Evolutionary conservation across 2,329 filamentous ascomycete species (phyloP), one percentile per base, ranked within the genome.

Genomic region (Phaeosphaeriaceae sp.): DNA sequence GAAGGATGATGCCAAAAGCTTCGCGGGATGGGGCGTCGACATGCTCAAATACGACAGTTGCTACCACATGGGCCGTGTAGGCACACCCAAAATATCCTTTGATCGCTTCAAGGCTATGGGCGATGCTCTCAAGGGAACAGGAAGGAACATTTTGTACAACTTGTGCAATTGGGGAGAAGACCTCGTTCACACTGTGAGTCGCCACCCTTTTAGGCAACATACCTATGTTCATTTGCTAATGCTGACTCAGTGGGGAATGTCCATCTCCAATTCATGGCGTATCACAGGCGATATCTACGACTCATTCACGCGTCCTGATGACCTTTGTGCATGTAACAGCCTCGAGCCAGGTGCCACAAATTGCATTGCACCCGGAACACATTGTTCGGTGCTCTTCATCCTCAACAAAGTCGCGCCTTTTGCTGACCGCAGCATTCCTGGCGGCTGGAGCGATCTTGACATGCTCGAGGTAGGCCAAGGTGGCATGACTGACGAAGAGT

Each of bases 11-110:
- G 70, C 69, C 17, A 60, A 70, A 20, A 67, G 65, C 27, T 71
- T 68, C 40, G 69, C 70, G 2, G 60, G 57, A 17, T 77, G 74
- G 74, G 75, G 72, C 5, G 65, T 77, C 24, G 75, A 77, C 41
- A 76, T 72, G 59, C 61, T 75, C 22, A 78, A 77, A 47, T 78
- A 78, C 25, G 75, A 77, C 60, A 76, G 71, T 58, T 78, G 75
- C 63, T 75, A 72, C 48, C 67, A 72, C 20, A 68, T 69, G 63
- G 69, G 68, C 21, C 66, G 67, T 17, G 66, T 68, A 19, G 69
- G 69, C 22, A 71, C 67, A 21, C 69, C 69, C 4, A 63, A 62
- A 7, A 53, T 65, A 15, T 71, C 68, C 1, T 71, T 72, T 52
- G 63, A 70, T 27, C 62, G 69, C 24, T 72, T 69, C 63, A 71